These are phyloP conservation scores for Aspergillus egyptiacus DNA, from an alignment of 495 filamentous ascomycete species.

Conservation along the genomic window DNA sequence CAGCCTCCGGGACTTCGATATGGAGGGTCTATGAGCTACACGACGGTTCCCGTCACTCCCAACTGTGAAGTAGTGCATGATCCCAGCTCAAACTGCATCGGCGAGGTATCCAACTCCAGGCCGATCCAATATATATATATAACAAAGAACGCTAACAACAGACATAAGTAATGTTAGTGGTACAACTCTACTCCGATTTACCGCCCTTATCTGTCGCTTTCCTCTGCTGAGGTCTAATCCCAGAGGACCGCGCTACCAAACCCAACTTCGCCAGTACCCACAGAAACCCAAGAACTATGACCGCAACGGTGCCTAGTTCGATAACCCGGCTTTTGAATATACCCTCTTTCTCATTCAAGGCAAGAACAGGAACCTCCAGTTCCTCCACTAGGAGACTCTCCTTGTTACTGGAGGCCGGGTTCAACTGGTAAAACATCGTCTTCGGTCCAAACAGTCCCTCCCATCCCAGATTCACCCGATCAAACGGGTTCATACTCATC, in stretches of 20 bases:
- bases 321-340: conserved; percentile 52
- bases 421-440: conserved; percentile 83
- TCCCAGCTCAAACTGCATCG: neutral
- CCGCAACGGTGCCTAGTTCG: conserved; percentile 63
- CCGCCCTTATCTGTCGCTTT: conserved; percentile 16
- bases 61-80: neutral
- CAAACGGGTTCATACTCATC: conserved; percentile 80
- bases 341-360: conserved; percentile 31
- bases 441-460: conserved; percentile 74
- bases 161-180: neutral
- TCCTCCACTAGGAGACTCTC: conserved; percentile 47
- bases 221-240: conserved; percentile 8
- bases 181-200: conserved; percentile 25
- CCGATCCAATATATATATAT: neutral
- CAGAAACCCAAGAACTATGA: conserved; percentile 63
- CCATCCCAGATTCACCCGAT: conserved; percentile 75
- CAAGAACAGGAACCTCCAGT: conserved; percentile 70
- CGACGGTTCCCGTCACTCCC: too few relatives aligned
- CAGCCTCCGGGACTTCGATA: conserved; percentile 40
- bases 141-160: conserved; percentile 1
- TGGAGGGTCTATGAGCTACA: conserved; percentile 20
- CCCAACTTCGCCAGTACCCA: conserved; percentile 69
- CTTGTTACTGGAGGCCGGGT: conserved; percentile 43
- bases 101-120: neutral
- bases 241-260: conserved; percentile 30